Base-by-base conservation (phyloP, 768 basidiomycete species). In the Mycena galericulata region DNA sequence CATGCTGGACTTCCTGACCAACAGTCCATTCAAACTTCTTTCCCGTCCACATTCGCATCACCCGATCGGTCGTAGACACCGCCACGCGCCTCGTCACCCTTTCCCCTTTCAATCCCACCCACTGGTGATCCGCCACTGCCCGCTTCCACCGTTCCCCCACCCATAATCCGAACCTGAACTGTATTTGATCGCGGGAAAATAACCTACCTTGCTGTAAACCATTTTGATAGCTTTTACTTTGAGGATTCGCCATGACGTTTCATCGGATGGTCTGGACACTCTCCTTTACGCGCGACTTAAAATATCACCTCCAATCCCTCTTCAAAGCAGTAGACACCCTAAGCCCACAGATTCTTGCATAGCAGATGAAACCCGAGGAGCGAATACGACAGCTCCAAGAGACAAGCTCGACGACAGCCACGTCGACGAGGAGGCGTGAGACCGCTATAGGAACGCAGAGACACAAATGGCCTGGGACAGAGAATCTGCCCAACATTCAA, bases 261-360 rank as follows among this genome's bases (percentile, higher is more conserved):
- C 70, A 29, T 72, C 70, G 62, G 67, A 68, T 51, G 72, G 67
- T 7, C 59, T 72, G 20, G 62, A 56, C 47, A 45, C 30, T n/a
- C 63, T 83, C 86, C 45, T 86, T 88, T 15, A 77, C 88, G 14
- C 87, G 85, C 60, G 86, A 90, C 78, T 84, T 90, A 79, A 90
- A 89, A 75, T 84, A 84, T 63, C 85, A 89, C 65, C 83, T 90
- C 15, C 89, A 91, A 65, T 80, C 79, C 66, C 89, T 98, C 65
- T 88, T 99, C 72, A 94, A 95, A 81, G 87, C 84, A 77, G 95
- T 95, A 6, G 96, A 94, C 40, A 92, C 91, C 62, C 90, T 99
- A 76, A 97, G 97, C 57, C 96, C 98, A 81, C 92, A 94, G 78
- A 90, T 99, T 74, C 90, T 98, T 68, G 88, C 90, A n/a, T 97